phyloP scores from a whole-genome alignment of 352 stramenopile species.

The Globisporangium mamillatum region DNA sequence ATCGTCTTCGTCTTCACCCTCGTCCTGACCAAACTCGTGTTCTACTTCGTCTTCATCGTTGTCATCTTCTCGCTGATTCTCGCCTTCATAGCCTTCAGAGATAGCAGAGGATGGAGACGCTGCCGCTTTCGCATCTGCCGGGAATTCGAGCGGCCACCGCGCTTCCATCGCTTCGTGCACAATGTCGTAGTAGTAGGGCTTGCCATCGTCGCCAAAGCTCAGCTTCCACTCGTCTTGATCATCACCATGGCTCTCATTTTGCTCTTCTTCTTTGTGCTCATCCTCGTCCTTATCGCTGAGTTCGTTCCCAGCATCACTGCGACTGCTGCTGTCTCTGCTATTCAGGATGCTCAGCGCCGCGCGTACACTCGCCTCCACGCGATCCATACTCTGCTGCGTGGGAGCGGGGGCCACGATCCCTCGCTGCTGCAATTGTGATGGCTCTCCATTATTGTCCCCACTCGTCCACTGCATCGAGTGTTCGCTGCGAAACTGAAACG shows the following conservation, averaged over 20 bases:
- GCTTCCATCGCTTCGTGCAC: conserved; percentile 27
- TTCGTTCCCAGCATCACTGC: conserved; percentile 21
- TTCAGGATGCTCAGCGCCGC: conserved; percentile 54
- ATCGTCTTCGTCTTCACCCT: conserved; percentile 6
- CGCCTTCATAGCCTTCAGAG: conserved; percentile 6
- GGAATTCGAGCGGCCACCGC: conserved; percentile 7
- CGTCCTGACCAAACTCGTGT: not conserved
- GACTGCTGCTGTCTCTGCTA: conserved; percentile 17
- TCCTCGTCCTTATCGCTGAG: conserved; percentile 21
- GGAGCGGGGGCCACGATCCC: not conserved
- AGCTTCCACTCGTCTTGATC: not conserved
- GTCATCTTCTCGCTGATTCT: not conserved
- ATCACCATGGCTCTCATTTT: conserved; percentile 5
- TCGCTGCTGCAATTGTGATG: not conserved
- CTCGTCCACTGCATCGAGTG: not conserved
- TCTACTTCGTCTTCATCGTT: not conserved
- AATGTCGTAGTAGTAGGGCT: conserved; percentile 19
- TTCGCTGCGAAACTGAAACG: conserved; percentile 13
- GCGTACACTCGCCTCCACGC: conserved; percentile 51
- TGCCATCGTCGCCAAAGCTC: conserved; percentile 13
- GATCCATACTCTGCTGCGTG: conserved; percentile 25
- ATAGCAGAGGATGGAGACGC: not conserved
- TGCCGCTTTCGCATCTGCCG: conserved; percentile 6
- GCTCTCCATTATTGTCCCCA: not conserved
- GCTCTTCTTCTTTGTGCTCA: conserved; percentile 5